Conservation (phyloP, 2,329 filamentous ascomycete species). For the Apiospora phragmitis region DNA sequence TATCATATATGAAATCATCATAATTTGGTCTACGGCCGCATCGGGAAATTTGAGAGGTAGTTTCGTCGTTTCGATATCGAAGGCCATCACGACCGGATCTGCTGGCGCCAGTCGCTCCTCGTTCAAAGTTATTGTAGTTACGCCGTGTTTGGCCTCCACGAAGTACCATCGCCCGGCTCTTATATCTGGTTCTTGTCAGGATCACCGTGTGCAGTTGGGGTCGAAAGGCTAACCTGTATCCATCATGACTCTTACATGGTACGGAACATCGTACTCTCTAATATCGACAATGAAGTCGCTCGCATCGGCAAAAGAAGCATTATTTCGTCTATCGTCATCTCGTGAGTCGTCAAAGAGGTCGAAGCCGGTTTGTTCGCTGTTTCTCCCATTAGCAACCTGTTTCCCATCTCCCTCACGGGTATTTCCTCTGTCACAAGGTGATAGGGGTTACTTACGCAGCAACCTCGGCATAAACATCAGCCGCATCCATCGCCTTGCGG, state of each 20-base stretch:
- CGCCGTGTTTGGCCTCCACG: constrained; percentile 89
- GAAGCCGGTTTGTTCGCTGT: constrained; percentile 50
- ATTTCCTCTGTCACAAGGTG: background rate
- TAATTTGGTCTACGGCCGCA: constrained; percentile 90
- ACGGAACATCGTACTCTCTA: constrained; percentile 97
- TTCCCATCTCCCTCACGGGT: background rate
- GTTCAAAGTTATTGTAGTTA: constrained; percentile 79
- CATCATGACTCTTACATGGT: constrained; percentile 98
- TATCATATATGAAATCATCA: constrained; percentile 99
- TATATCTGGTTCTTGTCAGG: constrained; percentile 63
- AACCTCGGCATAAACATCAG: constrained; percentile 98
- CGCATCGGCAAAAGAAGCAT: constrained; percentile 76
- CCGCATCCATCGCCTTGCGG: constrained; percentile 91
- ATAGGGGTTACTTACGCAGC: constrained; percentile 63
- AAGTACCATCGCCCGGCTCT: constrained; percentile 97
- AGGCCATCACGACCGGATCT: constrained; percentile 98
- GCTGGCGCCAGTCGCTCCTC: constrained; percentile 87
- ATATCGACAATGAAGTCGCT: constrained; percentile 99
- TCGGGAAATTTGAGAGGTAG: constrained; percentile 96
- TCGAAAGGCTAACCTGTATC: constrained; percentile 65
- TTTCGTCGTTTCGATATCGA: constrained; percentile 97
- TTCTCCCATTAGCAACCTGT: constrained; percentile 17
- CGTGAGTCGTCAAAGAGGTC: constrained; percentile 90
- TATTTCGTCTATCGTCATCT: constrained; percentile 77
- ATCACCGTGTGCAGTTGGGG: too few relatives aligned